Conservation (phyloP, 352 stramenopile species). For the Phytophthora sansomeana region DNA sequence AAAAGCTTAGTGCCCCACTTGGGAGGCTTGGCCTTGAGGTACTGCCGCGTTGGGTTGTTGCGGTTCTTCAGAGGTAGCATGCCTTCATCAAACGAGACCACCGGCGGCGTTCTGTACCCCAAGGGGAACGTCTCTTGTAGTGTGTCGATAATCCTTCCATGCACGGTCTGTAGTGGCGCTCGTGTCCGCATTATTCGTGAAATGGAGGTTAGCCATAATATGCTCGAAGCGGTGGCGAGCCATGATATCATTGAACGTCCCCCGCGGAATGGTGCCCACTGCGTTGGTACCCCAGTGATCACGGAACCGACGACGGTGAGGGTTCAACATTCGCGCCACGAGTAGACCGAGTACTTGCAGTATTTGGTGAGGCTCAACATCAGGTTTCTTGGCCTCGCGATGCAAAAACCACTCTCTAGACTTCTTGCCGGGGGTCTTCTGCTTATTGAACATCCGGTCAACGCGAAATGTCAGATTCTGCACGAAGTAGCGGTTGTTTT, state of each 20-base stretch:
- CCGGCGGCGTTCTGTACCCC: constrained; percentile 1
- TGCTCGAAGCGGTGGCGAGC: constrained; percentile 12
- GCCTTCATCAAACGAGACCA: constrained; percentile 9
- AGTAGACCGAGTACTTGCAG: not conserved
- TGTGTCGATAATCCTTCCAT: not conserved
- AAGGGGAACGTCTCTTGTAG: not conserved
- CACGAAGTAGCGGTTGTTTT: constrained; percentile 4
- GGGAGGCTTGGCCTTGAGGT: too few relatives aligned
- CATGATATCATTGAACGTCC: constrained; percentile 23
- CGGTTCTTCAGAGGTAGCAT: not conserved
- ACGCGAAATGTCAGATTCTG: constrained; percentile 15
- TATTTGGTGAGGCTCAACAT: constrained; percentile 8
- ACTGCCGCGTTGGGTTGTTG: constrained; percentile 15
- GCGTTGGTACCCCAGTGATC: constrained; percentile 7
- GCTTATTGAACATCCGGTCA: too few relatives aligned
- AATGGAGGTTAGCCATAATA: constrained; percentile 17
- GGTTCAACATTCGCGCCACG: constrained; percentile 13
- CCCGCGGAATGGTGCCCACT: constrained; percentile 3
- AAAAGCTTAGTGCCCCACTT: constrained; percentile 26
- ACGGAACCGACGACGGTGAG: not conserved
- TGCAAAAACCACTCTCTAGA: constrained; percentile 1
- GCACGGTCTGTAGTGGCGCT: not conserved
- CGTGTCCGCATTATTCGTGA: constrained; percentile 10
- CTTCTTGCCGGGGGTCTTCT: not conserved
- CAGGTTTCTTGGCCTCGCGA: constrained; percentile 1